A percentile compares a stretch with the other conserved stretches of the same genome.
phyloP scores from a whole-genome alignment of 2,329 filamentous ascomycete species.

The Magnaporthiopsis incrustans region DNA sequence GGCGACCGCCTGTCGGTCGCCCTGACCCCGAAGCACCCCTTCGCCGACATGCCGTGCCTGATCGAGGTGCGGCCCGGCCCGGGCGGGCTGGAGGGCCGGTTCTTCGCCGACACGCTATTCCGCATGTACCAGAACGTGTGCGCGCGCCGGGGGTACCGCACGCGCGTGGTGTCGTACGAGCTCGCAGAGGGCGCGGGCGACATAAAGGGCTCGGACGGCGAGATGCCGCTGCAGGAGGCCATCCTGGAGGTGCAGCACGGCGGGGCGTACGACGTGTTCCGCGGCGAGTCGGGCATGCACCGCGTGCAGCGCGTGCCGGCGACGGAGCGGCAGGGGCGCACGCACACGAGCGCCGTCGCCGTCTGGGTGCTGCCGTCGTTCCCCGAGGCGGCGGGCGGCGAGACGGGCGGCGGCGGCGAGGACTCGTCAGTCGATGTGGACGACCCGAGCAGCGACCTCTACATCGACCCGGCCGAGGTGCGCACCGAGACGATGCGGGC shows the following conservation, averaged over 20 bases:
- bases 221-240: slow-evolving; percentile 73
- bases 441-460: slow-evolving; percentile 86
- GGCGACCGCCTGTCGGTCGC: slow-evolving; percentile 63
- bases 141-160: slow-evolving; percentile 55
- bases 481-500: slow-evolving; percentile 84
- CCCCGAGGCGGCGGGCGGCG: slow-evolving; percentile 47
- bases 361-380: slow-evolving; percentile 89
- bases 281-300: slow-evolving; percentile 89
- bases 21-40: slow-evolving; percentile 82
- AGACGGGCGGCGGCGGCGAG: slow-evolving; percentile 24
- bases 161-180: slow-evolving; percentile 72
- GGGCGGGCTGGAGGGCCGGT: slow-evolving; percentile 81
- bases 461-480: slow-evolving; percentile 78
- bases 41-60: slow-evolving; percentile 81
- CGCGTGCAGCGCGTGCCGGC: slow-evolving; percentile 87
- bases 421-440: slow-evolving; percentile 50
- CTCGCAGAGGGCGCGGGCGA: slow-evolving; percentile 56
- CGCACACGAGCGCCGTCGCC: slow-evolving; percentile 86
- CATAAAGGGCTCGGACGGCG: slow-evolving; percentile 45
- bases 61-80: slow-evolving; percentile 88
- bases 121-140: slow-evolving; percentile 81
- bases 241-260: slow-evolving; percentile 72
- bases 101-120: slow-evolving; percentile 81
- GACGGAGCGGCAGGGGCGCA: slow-evolving; percentile 84
- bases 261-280: slow-evolving; percentile 73